Percentiles rank a stretch among this genome's conserved stretches.
Evolutionary conservation across 192 early-diverging fungal genomes (phyloP).

Genomic region (Umbelopsis vinacea): DNA sequence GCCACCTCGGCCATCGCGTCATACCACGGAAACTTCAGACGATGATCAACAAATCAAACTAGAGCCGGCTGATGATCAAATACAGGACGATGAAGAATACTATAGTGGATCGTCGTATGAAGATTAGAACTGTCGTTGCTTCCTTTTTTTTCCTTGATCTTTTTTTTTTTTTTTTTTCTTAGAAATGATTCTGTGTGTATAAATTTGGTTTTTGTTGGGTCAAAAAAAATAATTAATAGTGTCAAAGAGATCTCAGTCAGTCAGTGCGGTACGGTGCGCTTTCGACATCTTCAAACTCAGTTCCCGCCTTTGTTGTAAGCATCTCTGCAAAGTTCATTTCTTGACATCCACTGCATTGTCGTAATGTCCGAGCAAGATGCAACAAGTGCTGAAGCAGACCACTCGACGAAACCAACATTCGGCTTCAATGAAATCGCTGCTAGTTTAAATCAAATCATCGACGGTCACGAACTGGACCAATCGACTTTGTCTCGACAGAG

Average conservation of each 20-base stretch:
- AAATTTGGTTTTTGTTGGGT: neutral
- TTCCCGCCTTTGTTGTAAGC: neutral
- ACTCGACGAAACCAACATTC: neutral
- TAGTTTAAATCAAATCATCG: neutral
- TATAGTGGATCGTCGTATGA: conserved; percentile 1
- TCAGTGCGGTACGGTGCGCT: neutral
- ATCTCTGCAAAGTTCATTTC: neutral
- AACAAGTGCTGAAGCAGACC: neutral
- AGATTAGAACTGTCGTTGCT: neutral
- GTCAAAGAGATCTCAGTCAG: neutral
- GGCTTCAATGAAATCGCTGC: neutral
- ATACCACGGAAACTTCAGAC: conserved; percentile 6
- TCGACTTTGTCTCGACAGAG: neutral
- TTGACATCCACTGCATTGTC: neutral
- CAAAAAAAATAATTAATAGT: neutral
- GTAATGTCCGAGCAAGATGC: conserved; percentile 11
- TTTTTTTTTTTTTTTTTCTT: neutral
- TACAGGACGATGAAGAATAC: conserved; percentile 1
- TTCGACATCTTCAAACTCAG: neutral
- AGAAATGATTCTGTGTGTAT: neutral
- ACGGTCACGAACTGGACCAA: neutral
- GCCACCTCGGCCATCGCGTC: conserved; percentile 5
- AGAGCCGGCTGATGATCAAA: neutral
- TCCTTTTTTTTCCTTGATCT: neutral
- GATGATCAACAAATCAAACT: conserved; percentile 13